phyloP scores from a whole-genome alignment of 73 alveolate species.

The Durusdinium trenchii region DNA sequence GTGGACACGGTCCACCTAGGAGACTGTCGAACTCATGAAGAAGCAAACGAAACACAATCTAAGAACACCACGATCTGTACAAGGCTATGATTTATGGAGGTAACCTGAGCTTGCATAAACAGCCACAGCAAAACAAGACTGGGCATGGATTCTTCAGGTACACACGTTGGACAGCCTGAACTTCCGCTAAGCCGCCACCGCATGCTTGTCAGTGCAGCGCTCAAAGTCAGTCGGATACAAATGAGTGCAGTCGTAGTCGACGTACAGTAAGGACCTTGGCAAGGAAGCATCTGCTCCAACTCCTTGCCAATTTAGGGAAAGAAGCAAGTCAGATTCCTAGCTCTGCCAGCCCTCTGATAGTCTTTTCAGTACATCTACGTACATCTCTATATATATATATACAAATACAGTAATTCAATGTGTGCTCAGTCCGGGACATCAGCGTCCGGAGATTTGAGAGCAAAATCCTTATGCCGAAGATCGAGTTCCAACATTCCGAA shows the following conservation, averaged over 20 bases:
- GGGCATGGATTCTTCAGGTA: not conserved
- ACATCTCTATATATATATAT: no score
- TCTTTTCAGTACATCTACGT: no score
- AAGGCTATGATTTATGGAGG: conserved; percentile 93
- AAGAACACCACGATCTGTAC: conserved; percentile 76
- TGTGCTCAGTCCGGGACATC: not conserved
- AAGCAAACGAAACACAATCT: not conserved
- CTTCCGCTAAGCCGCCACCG: conserved; percentile 49
- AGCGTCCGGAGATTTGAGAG: conserved; percentile 83
- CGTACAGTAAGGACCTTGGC: conserved; percentile 83
- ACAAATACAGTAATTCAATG: not conserved
- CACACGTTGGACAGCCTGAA: not conserved
- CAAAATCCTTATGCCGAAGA: conserved; percentile 14
- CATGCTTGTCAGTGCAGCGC: conserved; percentile 89
- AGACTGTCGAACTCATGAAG: not conserved
- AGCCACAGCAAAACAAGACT: not conserved
- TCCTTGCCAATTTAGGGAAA: no score
- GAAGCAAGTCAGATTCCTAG: no score
- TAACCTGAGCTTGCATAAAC: conserved; percentile 20
- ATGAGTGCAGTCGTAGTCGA: conserved; percentile 93
- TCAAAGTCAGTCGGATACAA: conserved; percentile 85
- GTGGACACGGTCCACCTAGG: conserved; percentile 91
- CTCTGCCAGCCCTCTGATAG: no score
- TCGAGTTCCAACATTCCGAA: not conserved
- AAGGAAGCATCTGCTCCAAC: no score